Base-by-base conservation (phyloP, 23 red algal genomes). In the Cyanidium caldarium region DNA sequence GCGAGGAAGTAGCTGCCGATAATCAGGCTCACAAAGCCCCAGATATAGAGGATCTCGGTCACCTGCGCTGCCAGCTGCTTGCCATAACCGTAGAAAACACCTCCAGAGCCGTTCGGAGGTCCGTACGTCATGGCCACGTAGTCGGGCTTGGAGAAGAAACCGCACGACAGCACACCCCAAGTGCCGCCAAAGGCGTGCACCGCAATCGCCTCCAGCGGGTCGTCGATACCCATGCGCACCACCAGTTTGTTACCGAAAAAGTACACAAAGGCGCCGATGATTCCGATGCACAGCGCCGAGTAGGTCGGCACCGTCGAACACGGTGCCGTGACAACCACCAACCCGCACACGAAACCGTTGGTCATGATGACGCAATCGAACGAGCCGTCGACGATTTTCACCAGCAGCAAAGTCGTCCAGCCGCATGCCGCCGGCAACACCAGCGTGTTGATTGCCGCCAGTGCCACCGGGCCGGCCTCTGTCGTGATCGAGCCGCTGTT, bases 191-290 rank as follows among this genome's bases (percentile, higher is more conserved):
- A 73, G 34, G 83, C 80, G 77, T 95, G 90, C 15, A 95, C 82
- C 1, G 90, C 75, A 69, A 86, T 82, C 0, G 90, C 90, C 44
- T 87, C 90, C 29, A 95, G 72, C 16, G 90, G 90, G 56, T 95
- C 90, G 58, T 95, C 90, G 34, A 95, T 83, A 72, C 78, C 81
- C 36, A 87, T 37, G 2, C 16, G 0, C 17, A 87, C 65, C 30
- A 95, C 69, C 37, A 82, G 41, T 31, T 29, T 69, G 31, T 83
- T 72, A 26, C 77, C 51, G 17, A 51, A 57, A 2, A 87, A 29
- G 66, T 87, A 95, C 2, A 95, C 78, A 41, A 81, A 31, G 15
- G 76, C 74, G 19, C 79, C 83, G 44, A 95, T 84, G 29, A 73
- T 56, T n/a, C 90, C 90, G 35, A 86, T 79, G 39, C 80, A 68